These are phyloP conservation scores for Amylocystis lapponica DNA, from an alignment of 768 basidiomycete genomes.

Conservation along the genomic window DNA sequence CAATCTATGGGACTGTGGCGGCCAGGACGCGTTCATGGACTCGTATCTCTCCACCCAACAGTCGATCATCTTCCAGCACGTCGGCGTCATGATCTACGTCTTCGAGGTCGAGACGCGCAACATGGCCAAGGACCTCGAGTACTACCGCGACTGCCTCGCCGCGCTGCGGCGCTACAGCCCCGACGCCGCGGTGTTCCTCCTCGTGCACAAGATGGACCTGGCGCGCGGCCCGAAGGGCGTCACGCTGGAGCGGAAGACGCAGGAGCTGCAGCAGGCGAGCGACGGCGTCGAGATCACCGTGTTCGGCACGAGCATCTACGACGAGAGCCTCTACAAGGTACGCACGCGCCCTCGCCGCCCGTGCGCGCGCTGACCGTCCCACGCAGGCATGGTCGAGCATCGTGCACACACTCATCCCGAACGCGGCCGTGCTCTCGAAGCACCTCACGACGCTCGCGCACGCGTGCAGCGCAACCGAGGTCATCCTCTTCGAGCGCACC, in stretches of 20 bases:
- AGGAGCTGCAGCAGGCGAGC: slow-evolving; percentile 67
- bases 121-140: slow-evolving; percentile 79
- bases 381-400: slow-evolving; percentile 95
- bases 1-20: slow-evolving; percentile 98
- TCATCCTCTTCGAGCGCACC: slow-evolving; percentile 93
- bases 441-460: slow-evolving; percentile 85
- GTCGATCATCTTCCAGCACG: slow-evolving; percentile 93
- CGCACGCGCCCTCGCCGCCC: slow-evolving; percentile 5
- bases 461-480: slow-evolving; percentile 87
- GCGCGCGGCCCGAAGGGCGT: slow-evolving; percentile 56
- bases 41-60: slow-evolving; percentile 90
- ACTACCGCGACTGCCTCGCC: slow-evolving; percentile 87
- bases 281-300: slow-evolving; percentile 58
- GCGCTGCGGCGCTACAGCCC: slow-evolving; percentile 75
- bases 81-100: slow-evolving; percentile 97
- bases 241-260: slow-evolving; percentile 65
- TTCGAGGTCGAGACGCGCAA: slow-evolving; percentile 92
- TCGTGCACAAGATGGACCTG: slow-evolving; percentile 98
- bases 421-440: slow-evolving; percentile 80
- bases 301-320: slow-evolving; percentile 94
- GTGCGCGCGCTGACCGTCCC: slow-evolving; percentile 4
- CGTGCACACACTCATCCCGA: slow-evolving; percentile 94
- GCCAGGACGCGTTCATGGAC: slow-evolving; percentile 98
- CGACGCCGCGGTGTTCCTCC: slow-evolving; percentile 80
- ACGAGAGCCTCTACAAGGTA: slow-evolving; percentile 87